These are phyloP conservation scores for Saussurea involucrata DNA, from an alignment of 129 eudicot species.

Conservation along the genomic window DNA sequence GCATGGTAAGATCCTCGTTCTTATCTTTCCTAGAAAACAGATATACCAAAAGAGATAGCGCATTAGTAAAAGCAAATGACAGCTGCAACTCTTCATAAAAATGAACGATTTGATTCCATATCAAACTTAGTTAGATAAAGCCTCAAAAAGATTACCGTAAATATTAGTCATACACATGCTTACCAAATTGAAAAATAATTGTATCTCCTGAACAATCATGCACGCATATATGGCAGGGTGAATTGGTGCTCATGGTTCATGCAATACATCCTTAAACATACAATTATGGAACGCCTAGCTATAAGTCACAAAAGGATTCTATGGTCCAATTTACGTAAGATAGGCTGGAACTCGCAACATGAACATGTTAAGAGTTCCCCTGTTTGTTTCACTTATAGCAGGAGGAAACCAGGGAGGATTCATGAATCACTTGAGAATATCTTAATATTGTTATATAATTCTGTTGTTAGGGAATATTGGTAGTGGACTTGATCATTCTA, in stretches of 20 bases:
- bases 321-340: background rate
- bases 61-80: conserved; percentile 13
- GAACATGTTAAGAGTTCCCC: background rate
- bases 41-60: conserved; percentile 10
- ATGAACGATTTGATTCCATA: background rate
- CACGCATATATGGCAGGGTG: background rate
- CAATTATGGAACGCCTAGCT: no score
- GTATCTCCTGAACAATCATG: background rate
- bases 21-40: conserved; percentile 29
- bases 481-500: no score
- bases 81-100: background rate
- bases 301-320: background rate
- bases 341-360: background rate
- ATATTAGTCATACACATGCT: background rate
- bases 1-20: background rate
- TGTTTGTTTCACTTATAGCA: background rate
- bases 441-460: no score
- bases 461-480: no score
- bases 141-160: background rate
- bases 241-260: background rate
- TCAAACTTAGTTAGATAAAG: background rate
- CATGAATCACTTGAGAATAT: no score
- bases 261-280: no score
- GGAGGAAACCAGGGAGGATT: background rate
- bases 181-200: background rate